Evolutionary conservation across 257 asterid genomes (phyloP).

Genomic region (Solanum piurae): DNA sequence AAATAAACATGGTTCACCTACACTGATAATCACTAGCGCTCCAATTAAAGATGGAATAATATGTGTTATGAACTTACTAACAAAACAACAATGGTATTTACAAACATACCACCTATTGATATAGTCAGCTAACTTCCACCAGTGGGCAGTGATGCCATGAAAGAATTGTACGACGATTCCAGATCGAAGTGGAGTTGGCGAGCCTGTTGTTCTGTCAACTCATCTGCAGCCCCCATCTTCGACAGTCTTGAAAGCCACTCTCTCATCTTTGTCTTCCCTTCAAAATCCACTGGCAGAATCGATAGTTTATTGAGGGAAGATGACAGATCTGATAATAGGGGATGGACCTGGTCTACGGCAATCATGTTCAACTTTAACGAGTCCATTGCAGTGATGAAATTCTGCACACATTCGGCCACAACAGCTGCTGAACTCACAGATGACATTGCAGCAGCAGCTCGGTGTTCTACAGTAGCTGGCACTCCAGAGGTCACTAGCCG

Average conservation of each 20-base stretch:
- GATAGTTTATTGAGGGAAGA: constrained; percentile 75
- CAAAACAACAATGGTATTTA: background rate
- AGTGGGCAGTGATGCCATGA: constrained; percentile 80
- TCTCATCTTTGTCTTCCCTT: constrained; percentile 86
- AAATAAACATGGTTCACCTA: background rate
- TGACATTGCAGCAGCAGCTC: constrained; percentile 47
- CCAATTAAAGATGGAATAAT: background rate
- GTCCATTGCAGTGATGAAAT: constrained; percentile 91
- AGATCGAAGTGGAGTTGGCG: constrained; percentile 89
- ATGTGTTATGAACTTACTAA: background rate
- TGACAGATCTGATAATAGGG: constrained; percentile 64
- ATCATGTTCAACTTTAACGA: constrained; percentile 75
- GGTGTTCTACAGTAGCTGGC: constrained; percentile 91
- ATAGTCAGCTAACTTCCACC: constrained; percentile 39
- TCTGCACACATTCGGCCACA: constrained; percentile 94
- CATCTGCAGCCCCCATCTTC: constrained; percentile 91
- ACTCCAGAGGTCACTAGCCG: constrained; percentile 73
- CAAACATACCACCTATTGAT: background rate
- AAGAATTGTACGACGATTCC: constrained; percentile 87
- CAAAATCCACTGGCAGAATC: constrained; percentile 72
- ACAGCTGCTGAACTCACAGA: constrained; percentile 53
- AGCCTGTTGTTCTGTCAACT: constrained; percentile 89
- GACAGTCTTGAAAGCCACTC: constrained; percentile 82
- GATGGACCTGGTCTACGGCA: constrained; percentile 94
- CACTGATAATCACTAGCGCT: background rate